Evolutionary conservation across 1,139 yeast species (phyloP).

Genomic region (Kluyveromyces sp.): DNA sequence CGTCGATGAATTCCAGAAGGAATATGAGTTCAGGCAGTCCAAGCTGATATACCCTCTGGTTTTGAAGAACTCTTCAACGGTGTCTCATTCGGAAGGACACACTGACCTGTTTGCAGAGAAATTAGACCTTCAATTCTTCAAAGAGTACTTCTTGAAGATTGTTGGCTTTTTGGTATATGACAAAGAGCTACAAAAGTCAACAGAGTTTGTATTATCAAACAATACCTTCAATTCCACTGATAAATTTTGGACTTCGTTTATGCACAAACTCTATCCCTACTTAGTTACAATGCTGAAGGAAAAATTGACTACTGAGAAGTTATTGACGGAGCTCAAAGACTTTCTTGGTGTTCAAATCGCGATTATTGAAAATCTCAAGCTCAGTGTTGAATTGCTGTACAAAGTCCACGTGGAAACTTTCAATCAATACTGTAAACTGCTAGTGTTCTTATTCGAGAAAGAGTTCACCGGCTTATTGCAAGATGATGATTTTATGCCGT

Average conservation of each 20-base stretch:
- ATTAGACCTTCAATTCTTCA: conserved; percentile 35
- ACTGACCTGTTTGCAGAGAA: conserved; percentile 23
- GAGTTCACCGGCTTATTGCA: conserved; percentile 59
- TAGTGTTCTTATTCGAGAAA: conserved; percentile 50
- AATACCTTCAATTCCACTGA: conserved; percentile 50
- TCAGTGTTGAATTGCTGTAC: conserved; percentile 55
- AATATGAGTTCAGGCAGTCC: conserved; percentile 67
- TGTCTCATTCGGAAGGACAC: conserved; percentile 18
- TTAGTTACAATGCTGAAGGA: conserved; percentile 34
- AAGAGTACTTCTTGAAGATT: conserved; percentile 53
- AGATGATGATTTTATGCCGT: conserved; percentile 86
- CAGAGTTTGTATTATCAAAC: conserved; percentile 50
- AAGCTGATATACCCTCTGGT: conserved; percentile 59
- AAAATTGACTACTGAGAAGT: conserved; percentile 33
- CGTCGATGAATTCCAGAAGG: conserved; percentile 58
- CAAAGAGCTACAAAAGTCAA: conserved; percentile 51
- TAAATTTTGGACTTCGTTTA: conserved; percentile 72
- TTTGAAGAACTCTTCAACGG: conserved; percentile 32
- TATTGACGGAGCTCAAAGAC: conserved; percentile 44
- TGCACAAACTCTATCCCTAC: conserved; percentile 51
- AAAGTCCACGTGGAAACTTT: conserved; percentile 55
- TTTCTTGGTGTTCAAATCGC: conserved; percentile 68
- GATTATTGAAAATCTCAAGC: conserved; percentile 66
- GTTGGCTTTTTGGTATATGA: conserved; percentile 77
- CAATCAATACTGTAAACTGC: conserved; percentile 50